A percentile compares a stretch with the other conserved stretches of the same genome.
Conservation (phyloP, 768 basidiomycete genomes). For the Psilocybe sp. region DNA sequence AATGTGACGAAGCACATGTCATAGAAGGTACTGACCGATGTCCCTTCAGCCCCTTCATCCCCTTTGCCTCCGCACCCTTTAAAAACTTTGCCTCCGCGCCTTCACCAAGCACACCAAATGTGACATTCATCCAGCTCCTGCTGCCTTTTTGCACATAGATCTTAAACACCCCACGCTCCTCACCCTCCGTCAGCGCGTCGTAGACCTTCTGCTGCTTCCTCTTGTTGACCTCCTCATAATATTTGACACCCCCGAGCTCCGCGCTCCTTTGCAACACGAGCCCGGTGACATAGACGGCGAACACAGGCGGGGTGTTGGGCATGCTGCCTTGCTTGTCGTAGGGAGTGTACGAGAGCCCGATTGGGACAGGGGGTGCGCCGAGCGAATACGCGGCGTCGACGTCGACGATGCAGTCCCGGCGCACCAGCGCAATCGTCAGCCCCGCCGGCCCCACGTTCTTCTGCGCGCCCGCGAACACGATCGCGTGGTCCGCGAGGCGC, state of each 20-base stretch:
- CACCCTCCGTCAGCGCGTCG: slow-evolving; percentile 64
- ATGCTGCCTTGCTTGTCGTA: slow-evolving; percentile 73
- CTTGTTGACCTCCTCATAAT: slow-evolving; percentile 64
- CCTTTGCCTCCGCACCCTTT: slow-evolving; percentile 71
- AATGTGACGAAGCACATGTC: background rate
- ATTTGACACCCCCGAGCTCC: slow-evolving; percentile 60
- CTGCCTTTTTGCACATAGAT: slow-evolving; percentile 71
- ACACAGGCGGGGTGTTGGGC: slow-evolving; percentile 91
- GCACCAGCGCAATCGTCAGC: slow-evolving; percentile 88
- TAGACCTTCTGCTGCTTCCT: slow-evolving; percentile 81
- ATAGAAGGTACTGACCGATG: slow-evolving; percentile 64
- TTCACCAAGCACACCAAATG: slow-evolving; percentile 78
- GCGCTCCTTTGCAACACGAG: slow-evolving; percentile 76
- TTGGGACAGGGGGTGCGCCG: slow-evolving; percentile 74
- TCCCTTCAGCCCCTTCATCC: slow-evolving; percentile 87
- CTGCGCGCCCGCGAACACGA: slow-evolving; percentile 96
- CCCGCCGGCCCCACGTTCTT: slow-evolving; percentile 98
- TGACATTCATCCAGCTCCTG: slow-evolving; percentile 95
- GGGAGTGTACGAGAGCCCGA: slow-evolving; percentile 79
- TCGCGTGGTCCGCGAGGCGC: slow-evolving; percentile 81
- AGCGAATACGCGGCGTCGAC: slow-evolving; percentile 74
- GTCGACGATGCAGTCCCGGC: slow-evolving; percentile 92
- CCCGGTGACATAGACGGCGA: slow-evolving; percentile 87
- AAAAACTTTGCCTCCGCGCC: slow-evolving; percentile 74
- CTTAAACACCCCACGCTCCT: slow-evolving; percentile 64